Evolutionary conservation across 139 green algal genomes (phyloP), one percentile per base, ranked within the genome.

Genomic region (Picochlorum sp.): DNA sequence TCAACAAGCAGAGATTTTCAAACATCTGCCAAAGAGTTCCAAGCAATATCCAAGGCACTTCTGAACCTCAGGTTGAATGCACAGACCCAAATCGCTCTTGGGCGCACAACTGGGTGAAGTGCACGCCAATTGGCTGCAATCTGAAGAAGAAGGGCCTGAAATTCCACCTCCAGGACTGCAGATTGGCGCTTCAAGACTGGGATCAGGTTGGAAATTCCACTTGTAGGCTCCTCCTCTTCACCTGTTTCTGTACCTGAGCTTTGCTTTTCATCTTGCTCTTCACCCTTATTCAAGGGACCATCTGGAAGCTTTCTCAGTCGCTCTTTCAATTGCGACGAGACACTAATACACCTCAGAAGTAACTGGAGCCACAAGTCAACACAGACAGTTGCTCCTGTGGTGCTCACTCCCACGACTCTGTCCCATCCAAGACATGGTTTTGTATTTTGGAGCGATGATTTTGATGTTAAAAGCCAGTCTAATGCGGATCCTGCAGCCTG

Each of bases 281-380:
- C 10, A 20, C 9, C 13, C 26, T 30, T n/a, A 32, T 59, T 59
- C 21, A n/a, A 34, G n/a, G 51, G 13, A 32, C 13, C 21, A 23
- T 59, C 51, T 37, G 20, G 51, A n/a, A 59, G 23, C n/a, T 34
- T n/a, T 9, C 3, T 32, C 23, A 59, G 21, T 34, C 13, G 16
- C 5, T 20, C 16, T 54, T 13, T 20, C 16, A 54, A 21, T 20
- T 54, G 47, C 47, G 47, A 20, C 23, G 64, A 41, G 16, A 78
- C 72, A 45, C 76, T 70, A 47, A 78, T 59, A 1, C 69, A 63
- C 4, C 44, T 56, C 70, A 86, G 76, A 69, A 88, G 65, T 59
- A 92, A 75, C 67, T 77, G 73, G 28, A 92, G 82, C 86, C 86
- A 92, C 18, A 78, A 41, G 75, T 92, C 86, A 6, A 72, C 75